A percentile compares a stretch with the other conserved stretches of the same genome.
These are phyloP conservation scores for Hortiboletus rubellus DNA, from an alignment of 1,284 basidiomycete species.

Conservation along the genomic window DNA sequence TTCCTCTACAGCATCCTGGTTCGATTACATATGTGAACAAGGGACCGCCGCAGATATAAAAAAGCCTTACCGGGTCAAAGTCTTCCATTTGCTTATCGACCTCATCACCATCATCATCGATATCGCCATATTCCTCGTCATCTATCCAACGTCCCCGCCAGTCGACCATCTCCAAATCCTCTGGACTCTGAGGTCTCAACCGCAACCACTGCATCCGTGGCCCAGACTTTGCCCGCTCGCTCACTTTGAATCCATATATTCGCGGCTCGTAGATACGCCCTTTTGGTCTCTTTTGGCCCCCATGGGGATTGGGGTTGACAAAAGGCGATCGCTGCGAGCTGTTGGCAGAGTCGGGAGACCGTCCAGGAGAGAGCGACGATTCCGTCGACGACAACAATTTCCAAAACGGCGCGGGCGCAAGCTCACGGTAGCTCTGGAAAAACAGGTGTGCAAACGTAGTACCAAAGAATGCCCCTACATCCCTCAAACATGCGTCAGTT, in stretches of 20 bases:
- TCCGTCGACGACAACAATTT: slow-evolving; percentile 54
- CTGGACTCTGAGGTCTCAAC: slow-evolving; percentile 74
- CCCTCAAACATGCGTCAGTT: slow-evolving; percentile 23
- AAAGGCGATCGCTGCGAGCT: slow-evolving; percentile 59
- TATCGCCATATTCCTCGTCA: slow-evolving; percentile 64
- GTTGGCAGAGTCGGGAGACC: slow-evolving; percentile 48
- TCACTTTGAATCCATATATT: slow-evolving; percentile 92
- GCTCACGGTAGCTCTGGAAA: slow-evolving; percentile 95
- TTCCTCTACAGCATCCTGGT: slow-evolving; percentile 35
- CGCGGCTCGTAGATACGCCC: slow-evolving; percentile 88
- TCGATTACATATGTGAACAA: slow-evolving; percentile 11
- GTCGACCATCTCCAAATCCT: slow-evolving; percentile 85
- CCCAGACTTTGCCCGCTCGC: slow-evolving; percentile 83
- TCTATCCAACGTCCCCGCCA: slow-evolving; percentile 85
- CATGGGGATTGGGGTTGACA: slow-evolving; percentile 80
- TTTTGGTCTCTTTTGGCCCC: slow-evolving; percentile 82
- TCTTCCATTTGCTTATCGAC: slow-evolving; percentile 78
- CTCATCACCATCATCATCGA: slow-evolving; percentile 63
- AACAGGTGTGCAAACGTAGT: slow-evolving; percentile 98
- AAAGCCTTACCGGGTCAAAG: slow-evolving; percentile 69
- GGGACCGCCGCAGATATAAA: not conserved
- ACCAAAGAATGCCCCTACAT: slow-evolving; percentile 94
- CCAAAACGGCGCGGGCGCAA: slow-evolving; percentile 86
- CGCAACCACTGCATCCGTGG: slow-evolving; percentile 98
- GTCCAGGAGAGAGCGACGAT: slow-evolving; percentile 53